These are phyloP conservation scores for Berberis thunbergii DNA, from an alignment of 164 flowering plant genomes.

Conservation along the genomic window DNA sequence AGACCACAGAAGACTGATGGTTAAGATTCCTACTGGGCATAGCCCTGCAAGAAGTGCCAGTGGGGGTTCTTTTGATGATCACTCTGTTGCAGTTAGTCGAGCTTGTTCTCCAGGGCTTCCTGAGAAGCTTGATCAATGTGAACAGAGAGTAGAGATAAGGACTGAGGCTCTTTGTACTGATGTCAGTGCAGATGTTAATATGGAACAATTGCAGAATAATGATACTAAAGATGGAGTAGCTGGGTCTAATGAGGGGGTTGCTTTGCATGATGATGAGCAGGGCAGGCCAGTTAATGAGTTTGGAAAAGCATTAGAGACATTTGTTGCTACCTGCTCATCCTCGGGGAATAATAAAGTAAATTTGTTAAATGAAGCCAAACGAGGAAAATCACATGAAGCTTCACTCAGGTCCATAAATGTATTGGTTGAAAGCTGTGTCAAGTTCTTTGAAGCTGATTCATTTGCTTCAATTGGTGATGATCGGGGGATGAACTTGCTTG, in stretches of 20 bases:
- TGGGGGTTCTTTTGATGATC: conserved; percentile 38
- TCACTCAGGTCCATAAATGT: no score
- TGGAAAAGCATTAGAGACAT: conserved; percentile 22
- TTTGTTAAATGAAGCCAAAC: conserved; percentile 10
- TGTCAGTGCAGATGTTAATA: conserved; percentile 31
- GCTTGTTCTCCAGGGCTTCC: conserved; percentile 1
- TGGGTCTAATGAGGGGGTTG: conserved; percentile 52
- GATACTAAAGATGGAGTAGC: no score
- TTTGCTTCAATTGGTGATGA: conserved; percentile 50
- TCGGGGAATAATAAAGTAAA: background rate
- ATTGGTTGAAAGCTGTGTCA: no score
- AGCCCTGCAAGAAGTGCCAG: conserved; percentile 37
- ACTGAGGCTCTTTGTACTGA: conserved; percentile 45
- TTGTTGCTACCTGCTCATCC: conserved; percentile 19
- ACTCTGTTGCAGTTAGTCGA: conserved; percentile 22
- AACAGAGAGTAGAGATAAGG: no score
- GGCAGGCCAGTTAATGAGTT: conserved; percentile 4
- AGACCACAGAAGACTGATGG: conserved; percentile 29
- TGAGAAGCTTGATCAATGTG: no score
- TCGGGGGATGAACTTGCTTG: conserved; percentile 86
- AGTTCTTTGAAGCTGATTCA: conserved; percentile 21
- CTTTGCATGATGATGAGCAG: conserved; percentile 24
- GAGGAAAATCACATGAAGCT: conserved; percentile 5
- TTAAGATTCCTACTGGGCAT: conserved; percentile 55
- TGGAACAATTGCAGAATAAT: no score